Conservation (phyloP, 768 basidiomycete species). For the Amanita thiersii region DNA sequence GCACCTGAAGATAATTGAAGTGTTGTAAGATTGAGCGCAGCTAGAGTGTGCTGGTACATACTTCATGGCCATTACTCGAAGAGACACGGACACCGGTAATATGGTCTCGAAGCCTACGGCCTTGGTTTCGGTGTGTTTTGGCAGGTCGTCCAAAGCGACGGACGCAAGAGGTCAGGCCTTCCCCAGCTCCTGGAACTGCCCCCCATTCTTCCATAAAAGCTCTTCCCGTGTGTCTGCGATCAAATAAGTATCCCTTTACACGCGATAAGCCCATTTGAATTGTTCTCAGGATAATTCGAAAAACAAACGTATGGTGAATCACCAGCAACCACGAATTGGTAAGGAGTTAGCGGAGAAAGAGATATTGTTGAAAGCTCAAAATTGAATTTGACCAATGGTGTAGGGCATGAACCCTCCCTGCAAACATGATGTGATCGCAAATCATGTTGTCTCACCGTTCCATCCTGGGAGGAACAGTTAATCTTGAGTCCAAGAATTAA, state of each 20-base stretch:
- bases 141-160: constrained; percentile 60
- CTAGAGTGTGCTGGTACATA: constrained; percentile 19
- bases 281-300: constrained; percentile 1
- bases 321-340: constrained; percentile 82
- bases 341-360: constrained; percentile 70
- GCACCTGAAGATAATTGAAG: constrained; percentile 32
- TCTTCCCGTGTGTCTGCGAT: constrained; percentile 65
- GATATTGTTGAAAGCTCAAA: constrained; percentile 67
- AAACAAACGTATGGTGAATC: constrained; percentile 63
- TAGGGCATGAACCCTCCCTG: constrained; percentile 46
- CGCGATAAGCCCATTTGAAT: not conserved
- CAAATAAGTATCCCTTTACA: constrained; percentile 70
- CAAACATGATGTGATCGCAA: constrained; percentile 68
- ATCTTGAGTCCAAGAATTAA: not conserved
- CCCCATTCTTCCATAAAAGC: constrained; percentile 67
- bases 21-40: not conserved
- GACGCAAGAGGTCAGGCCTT: constrained; percentile 68
- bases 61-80: constrained; percentile 66
- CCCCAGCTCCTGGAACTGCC: constrained; percentile 28
- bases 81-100: constrained; percentile 76
- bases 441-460: constrained; percentile 84
- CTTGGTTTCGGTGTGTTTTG: constrained; percentile 16
- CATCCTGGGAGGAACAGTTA: constrained; percentile 47
- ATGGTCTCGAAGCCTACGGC: constrained; percentile 40
- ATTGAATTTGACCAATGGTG: constrained; percentile 59